These are phyloP conservation scores for Cucurbita moschata DNA, from an alignment of 306 rosid species.

Conservation along the genomic window DNA sequence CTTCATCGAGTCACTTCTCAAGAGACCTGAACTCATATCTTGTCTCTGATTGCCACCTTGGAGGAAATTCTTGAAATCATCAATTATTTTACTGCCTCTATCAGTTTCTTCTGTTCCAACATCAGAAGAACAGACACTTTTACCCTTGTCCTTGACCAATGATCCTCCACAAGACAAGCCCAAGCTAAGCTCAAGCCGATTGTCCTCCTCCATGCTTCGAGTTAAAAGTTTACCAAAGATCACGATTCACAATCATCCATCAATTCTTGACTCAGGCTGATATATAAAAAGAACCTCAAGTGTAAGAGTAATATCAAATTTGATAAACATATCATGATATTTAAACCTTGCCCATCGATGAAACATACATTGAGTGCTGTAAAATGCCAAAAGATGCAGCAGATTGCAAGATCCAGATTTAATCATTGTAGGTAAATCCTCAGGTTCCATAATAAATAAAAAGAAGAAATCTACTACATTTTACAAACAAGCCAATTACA, in stretches of 20 bases:
- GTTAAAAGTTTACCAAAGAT: not conserved
- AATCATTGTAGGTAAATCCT: not conserved
- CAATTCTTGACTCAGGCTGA: not conserved
- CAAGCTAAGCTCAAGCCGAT: slow-evolving; percentile 89
- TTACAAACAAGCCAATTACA: not conserved
- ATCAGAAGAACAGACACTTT: slow-evolving; percentile 54
- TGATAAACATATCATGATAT: not conserved
- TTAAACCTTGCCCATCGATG: not conserved
- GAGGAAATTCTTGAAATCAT: slow-evolving; percentile 68
- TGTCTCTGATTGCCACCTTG: slow-evolving; percentile 49
- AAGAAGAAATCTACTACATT: not conserved
- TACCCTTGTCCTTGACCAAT: slow-evolving; percentile 54
- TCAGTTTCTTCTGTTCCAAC: slow-evolving; percentile 47
- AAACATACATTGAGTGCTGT: not conserved
- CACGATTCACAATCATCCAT: not conserved
- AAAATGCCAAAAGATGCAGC: not conserved
- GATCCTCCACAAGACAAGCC: slow-evolving; percentile 85
- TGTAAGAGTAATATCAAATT: not conserved
- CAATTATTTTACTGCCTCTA: slow-evolving; percentile 56
- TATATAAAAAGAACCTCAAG: not conserved
- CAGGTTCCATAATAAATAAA: not conserved
- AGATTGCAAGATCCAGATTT: not conserved
- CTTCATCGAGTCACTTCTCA: slow-evolving; percentile 40
- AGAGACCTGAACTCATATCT: slow-evolving; percentile 33
- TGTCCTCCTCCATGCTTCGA: slow-evolving; percentile 66